phyloP scores from a whole-genome alignment of 2,329 filamentous ascomycete species.

The Penicillium crustosum region DNA sequence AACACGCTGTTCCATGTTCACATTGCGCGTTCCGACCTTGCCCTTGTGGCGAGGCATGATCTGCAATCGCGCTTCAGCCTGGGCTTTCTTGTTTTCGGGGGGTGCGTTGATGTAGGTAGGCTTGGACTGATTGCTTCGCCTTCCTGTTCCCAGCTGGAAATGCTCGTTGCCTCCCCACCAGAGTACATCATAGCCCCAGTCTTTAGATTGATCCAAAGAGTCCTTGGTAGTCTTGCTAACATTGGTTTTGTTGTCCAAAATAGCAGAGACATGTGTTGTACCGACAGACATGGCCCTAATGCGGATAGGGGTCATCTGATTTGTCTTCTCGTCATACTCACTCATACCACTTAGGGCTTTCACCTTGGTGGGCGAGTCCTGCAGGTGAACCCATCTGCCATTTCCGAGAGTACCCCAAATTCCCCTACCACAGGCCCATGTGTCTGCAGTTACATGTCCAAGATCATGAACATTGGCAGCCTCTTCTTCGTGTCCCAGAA shows the following conservation, averaged over 20 bases:
- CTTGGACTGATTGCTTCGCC: conserved; percentile 72
- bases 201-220: conserved; percentile 67
- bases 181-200: conserved; percentile 84
- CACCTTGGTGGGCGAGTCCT: conserved; percentile 73
- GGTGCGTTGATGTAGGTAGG: conserved; percentile 82
- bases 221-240: conserved; percentile 54
- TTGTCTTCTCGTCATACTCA: conserved; percentile 77
- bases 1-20: conserved; percentile 78
- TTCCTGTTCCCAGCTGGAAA: conserved; percentile 90
- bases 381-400: conserved; percentile 85
- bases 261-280: conserved; percentile 74
- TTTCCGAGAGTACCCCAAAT: conserved; percentile 81
- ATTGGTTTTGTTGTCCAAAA: conserved; percentile 78
- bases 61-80: conserved; percentile 70
- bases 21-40: conserved; percentile 66
- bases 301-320: conserved; percentile 72
- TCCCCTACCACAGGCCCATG: conserved; percentile 84
- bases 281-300: conserved; percentile 73
- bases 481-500: conserved; percentile 50
- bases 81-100: conserved; percentile 58
- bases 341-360: conserved; percentile 78
- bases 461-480: conserved; percentile 44
- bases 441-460: conserved; percentile 67
- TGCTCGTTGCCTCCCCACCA: conserved; percentile 96
- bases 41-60: conserved; percentile 75